phyloP scores from a whole-genome alignment of 805 yeast species.

The Wickerhamiella spandovensis region DNA sequence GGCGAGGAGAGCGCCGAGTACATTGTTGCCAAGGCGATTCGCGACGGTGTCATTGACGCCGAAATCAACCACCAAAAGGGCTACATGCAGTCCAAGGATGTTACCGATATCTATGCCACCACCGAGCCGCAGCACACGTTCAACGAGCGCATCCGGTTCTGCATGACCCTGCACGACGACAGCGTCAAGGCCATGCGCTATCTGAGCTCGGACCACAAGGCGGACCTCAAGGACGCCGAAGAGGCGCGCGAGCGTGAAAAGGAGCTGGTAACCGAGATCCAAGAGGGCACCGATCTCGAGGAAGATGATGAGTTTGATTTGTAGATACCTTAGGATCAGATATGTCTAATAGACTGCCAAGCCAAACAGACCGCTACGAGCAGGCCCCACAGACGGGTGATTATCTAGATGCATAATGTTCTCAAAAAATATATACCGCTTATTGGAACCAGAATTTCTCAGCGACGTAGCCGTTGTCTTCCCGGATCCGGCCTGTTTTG shows the following conservation, averaged over 20 bases:
- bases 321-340: too few relatives aligned
- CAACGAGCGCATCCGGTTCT: constrained; percentile 88
- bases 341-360: too few relatives aligned
- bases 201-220: constrained; percentile 43
- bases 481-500: background rate
- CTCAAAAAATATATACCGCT: background rate
- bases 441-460: background rate
- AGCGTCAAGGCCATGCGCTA: constrained; percentile 91
- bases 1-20: constrained; percentile 94
- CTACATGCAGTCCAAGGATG: constrained; percentile 79
- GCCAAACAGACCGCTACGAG: too few relatives aligned
- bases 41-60: constrained; percentile 96
- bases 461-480: constrained; percentile 1
- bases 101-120: constrained; percentile 77
- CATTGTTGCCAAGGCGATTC: constrained; percentile 89
- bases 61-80: constrained; percentile 82
- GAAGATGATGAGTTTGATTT: constrained; percentile 30
- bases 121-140: constrained; percentile 73
- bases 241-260: constrained; percentile 46
- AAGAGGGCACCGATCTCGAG: constrained; percentile 31
- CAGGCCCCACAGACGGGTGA: too few relatives aligned
- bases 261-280: constrained; percentile 32
- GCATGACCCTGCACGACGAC: constrained; percentile 80
- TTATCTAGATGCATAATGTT: background rate
- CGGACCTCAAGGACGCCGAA: constrained; percentile 37